These are phyloP conservation scores for Dioscorea zingiberensis DNA, from an alignment of 106 monocot genomes.

Conservation along the genomic window DNA sequence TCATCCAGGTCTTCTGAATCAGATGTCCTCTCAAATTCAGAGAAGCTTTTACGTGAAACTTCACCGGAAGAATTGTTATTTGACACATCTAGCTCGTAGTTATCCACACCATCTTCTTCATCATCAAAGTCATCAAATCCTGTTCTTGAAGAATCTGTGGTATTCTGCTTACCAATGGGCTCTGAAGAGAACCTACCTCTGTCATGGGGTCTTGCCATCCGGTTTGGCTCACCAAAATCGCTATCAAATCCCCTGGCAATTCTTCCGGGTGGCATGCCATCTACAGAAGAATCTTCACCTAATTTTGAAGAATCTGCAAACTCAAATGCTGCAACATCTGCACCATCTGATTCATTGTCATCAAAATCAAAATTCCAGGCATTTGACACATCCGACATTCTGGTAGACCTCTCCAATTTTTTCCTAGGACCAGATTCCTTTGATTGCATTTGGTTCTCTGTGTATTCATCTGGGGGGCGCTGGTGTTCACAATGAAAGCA, in stretches of 20 bases:
- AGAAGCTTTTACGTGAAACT: conserved; percentile 38
- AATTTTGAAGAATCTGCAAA: conserved; percentile 71
- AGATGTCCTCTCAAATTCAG: conserved; percentile 47
- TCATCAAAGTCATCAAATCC: conserved; percentile 99
- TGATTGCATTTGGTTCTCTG: conserved; percentile 37
- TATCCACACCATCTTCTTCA: conserved; percentile 86
- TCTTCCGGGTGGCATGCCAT: conserved; percentile 20
- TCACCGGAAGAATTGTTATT: conserved; percentile 11
- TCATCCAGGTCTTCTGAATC: conserved; percentile 53
- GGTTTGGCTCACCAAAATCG: conserved; percentile 5
- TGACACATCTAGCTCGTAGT: conserved; percentile 64
- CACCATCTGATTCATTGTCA: conserved; percentile 96
- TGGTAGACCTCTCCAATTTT: conserved; percentile 21
- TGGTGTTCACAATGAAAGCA: conserved; percentile 93
- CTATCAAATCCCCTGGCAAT: conserved; percentile 15
- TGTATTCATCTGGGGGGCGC: conserved; percentile 86
- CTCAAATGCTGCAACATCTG: conserved; percentile 98
- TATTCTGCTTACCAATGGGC: conserved; percentile 13
- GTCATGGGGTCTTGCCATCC: conserved; percentile 10
- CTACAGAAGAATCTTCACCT: conserved; percentile 11
- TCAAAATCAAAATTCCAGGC: conserved; percentile 99
- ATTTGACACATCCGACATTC: conserved; percentile 49
- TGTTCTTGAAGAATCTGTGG: conserved; percentile 15
- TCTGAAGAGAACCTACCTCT: conserved; percentile 26
- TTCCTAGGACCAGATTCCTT: conserved; percentile 24